A percentile compares a stretch with the other conserved stretches of the same genome.
These are phyloP conservation scores for Capronia americana DNA, from an alignment of 2,329 filamentous ascomycete species.

Conservation along the genomic window DNA sequence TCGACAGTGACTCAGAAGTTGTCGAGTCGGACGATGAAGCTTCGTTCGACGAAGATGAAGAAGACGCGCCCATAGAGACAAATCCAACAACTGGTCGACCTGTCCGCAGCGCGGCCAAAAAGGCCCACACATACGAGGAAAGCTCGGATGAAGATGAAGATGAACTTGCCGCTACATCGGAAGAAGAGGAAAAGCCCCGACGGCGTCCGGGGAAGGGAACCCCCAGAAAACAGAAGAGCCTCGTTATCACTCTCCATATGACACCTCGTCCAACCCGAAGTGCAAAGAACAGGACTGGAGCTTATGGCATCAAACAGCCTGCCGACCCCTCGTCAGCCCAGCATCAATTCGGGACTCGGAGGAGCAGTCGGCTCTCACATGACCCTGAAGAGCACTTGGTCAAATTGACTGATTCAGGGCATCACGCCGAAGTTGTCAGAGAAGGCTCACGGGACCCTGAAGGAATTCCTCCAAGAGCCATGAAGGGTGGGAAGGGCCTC, in stretches of 20 bases:
- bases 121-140: slow-evolving; percentile 63
- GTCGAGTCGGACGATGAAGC: slow-evolving; percentile 52
- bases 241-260: slow-evolving; percentile 38
- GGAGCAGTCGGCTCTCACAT: slow-evolving; percentile 66
- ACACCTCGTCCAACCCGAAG: slow-evolving; percentile 40
- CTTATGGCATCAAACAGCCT: slow-evolving; percentile 41
- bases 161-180: slow-evolving; percentile 36
- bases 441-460: slow-evolving; percentile 62
- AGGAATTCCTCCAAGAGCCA: slow-evolving; percentile 49
- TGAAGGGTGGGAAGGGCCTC: slow-evolving; percentile 52
- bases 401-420: slow-evolving; percentile 65
- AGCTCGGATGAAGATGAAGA: slow-evolving; percentile 48
- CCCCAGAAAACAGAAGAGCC: slow-evolving; percentile 32
- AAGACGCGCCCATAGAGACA: slow-evolving; percentile 51
- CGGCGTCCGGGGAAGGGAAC: slow-evolving; percentile 43
- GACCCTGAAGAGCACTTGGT: slow-evolving; percentile 63
- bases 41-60: slow-evolving; percentile 52
- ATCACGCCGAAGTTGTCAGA: slow-evolving; percentile 61
- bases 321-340: slow-evolving; percentile 38
- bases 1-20: slow-evolving; percentile 56
- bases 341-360: slow-evolving; percentile 46
- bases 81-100: slow-evolving; percentile 63
- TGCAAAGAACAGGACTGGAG: slow-evolving; percentile 44
- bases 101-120: slow-evolving; percentile 62
- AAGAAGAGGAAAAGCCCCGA: slow-evolving; percentile 35